Conservation (phyloP, 495 filamentous ascomycete species). For the Aspergillus biplanus region DNA sequence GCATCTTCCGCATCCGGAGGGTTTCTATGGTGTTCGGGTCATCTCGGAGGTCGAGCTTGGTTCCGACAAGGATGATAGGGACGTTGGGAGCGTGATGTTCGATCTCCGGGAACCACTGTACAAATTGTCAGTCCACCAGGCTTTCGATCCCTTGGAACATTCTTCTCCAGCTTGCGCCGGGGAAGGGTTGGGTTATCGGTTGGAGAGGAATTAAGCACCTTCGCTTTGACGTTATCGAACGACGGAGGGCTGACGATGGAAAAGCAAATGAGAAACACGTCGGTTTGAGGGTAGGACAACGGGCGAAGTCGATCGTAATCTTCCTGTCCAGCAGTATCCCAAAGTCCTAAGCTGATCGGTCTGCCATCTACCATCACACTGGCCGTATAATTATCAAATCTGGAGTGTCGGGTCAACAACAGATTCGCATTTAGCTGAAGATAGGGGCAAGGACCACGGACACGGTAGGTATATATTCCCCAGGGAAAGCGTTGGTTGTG, state of each 20-base stretch:
- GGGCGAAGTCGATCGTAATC: conserved; percentile 96
- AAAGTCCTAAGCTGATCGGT: conserved; percentile 93
- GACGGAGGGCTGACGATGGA: conserved; percentile 96
- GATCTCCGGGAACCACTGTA: conserved; percentile 94
- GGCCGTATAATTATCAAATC: conserved; percentile 98
- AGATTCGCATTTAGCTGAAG: conserved; percentile 18
- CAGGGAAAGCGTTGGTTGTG: conserved; percentile 98
- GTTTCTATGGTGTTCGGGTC: conserved; percentile 78
- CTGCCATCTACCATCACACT: conserved; percentile 98
- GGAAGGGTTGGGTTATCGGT: neutral
- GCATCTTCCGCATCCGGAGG: conserved; percentile 85
- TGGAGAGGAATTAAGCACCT: conserved; percentile 57
- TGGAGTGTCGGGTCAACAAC: conserved; percentile 39
- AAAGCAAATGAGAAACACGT: conserved; percentile 98
- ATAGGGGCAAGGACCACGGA: conserved; percentile 54
- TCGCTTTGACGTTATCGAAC: conserved; percentile 96
- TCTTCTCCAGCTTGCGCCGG: neutral
- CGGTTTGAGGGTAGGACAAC: conserved; percentile 95
- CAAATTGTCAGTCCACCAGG: conserved; percentile 15
- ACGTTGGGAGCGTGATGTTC: conserved; percentile 94
- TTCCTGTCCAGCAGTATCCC: conserved; percentile 99
- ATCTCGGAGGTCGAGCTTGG: conserved; percentile 94
- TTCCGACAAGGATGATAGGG: conserved; percentile 96
- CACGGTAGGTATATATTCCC: conserved; percentile 99
- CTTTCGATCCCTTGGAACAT: too few relatives aligned